These are phyloP conservation scores for Neofusicoccum cordaticola DNA, from an alignment of 2,329 filamentous ascomycete genomes.

Conservation along the genomic window DNA sequence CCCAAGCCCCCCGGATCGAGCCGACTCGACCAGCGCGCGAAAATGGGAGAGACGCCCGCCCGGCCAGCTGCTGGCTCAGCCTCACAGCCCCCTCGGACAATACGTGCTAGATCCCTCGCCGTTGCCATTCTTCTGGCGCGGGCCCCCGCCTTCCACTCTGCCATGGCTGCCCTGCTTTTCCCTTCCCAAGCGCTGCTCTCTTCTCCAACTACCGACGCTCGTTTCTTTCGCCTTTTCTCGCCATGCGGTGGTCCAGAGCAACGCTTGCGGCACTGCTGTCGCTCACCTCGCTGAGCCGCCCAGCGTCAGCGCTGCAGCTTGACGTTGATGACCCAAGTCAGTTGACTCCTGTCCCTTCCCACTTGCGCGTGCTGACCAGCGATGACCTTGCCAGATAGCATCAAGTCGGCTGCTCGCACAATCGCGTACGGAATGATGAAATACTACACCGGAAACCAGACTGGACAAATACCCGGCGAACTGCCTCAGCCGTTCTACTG, in stretches of 20 bases:
- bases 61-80: not conserved
- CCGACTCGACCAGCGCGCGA: not conserved
- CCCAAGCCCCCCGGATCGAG: no score
- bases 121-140: no score
- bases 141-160: not conserved
- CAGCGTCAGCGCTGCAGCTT: not conserved
- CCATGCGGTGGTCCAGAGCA: not conserved
- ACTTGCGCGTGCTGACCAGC: not conserved
- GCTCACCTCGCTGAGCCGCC: not conserved
- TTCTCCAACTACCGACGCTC: not conserved
- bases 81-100: slow-evolving; percentile 7
- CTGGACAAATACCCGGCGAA: slow-evolving; percentile 52
- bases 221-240: not conserved
- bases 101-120: not conserved
- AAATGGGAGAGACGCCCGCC: not conserved
- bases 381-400: slow-evolving; percentile 20
- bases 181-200: no score
- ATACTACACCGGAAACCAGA: slow-evolving; percentile 51
- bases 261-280: not conserved
- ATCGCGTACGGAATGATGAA: slow-evolving; percentile 50
- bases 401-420: slow-evolving; percentile 45
- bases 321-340: slow-evolving; percentile 4
- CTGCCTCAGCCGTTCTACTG: slow-evolving; percentile 54
- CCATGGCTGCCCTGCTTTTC: not conserved
- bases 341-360: not conserved